Evolutionary conservation across 345 rosid species (phyloP).

Genomic region (Eucalyptus cloeziana): DNA sequence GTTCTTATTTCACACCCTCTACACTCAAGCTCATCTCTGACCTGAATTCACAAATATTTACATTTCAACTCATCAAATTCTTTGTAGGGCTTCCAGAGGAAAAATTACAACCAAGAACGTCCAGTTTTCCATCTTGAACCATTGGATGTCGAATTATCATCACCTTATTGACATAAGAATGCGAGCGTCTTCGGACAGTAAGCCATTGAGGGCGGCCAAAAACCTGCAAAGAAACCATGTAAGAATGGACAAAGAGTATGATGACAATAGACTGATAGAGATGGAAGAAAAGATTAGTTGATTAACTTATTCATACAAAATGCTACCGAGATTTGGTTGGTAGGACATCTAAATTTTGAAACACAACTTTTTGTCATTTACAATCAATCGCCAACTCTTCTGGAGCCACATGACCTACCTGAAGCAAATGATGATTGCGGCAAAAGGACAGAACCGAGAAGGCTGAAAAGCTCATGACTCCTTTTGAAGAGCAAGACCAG

Average conservation of each 20-base stretch:
- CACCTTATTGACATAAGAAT: constrained; percentile 55
- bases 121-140: neutral
- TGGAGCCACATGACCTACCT: constrained; percentile 20
- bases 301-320: neutral
- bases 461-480: constrained; percentile 71
- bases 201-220: constrained; percentile 93
- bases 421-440: constrained; percentile 76
- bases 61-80: neutral
- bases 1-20: constrained; percentile 62
- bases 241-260: neutral
- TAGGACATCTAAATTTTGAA: neutral
- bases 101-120: neutral
- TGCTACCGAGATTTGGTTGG: neutral
- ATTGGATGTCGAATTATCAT: neutral
- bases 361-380: neutral
- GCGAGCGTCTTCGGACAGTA: constrained; percentile 65
- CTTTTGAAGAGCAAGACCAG: constrained; percentile 79
- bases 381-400: neutral
- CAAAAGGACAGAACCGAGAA: constrained; percentile 80
- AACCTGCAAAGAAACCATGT: constrained; percentile 23
- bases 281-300: neutral
- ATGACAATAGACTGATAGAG: neutral
- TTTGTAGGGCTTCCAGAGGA: neutral
- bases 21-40: constrained; percentile 46
- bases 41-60: constrained; percentile 18